Evolutionary conservation across 495 filamentous ascomycete species (phyloP), one percentile per base, ranked within the genome.

Genomic region (Aspergillus steynii): DNA sequence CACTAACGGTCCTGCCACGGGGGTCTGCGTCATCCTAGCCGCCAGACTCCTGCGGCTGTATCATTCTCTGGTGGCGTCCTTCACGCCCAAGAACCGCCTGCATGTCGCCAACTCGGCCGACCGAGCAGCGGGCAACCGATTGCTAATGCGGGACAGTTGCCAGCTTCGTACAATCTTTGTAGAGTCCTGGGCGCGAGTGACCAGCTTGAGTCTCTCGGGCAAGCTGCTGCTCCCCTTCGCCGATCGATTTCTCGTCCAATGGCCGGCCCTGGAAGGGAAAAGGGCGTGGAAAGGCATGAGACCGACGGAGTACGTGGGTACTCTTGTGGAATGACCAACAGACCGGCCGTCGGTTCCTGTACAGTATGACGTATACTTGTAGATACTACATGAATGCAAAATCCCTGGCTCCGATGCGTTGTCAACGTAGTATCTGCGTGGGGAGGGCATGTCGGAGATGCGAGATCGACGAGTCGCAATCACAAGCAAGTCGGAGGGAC

Each of bases 111-210:
- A 25, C 3, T 25, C 20, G n/a, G 48, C 48, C 15, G 25, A 29
- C 48, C 34, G 37, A 25, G 20, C n/a, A 31, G 29, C 29, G 45
- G 14, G 46, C 28, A 50, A 20, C 15, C 57, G 47, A 53, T 31
- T 52, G 32, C 61, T 42, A 5, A 55, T 32, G 7, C 37, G 59
- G 14, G 47, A 28, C 4, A 59, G 72, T 47, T 80, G 76, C 45
- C 82, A 81, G 68, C 84, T 93, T 67, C 83, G 86, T 49, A 88
- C 83, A 6, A 81, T 98, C 26, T 98, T 93, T 70, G 82, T 97
- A 14, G 95, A 99, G 82, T 92, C 87, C 29, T 98, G 92, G 88
- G 96, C 95, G 2, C 83, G 93, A 20, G 88, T 95, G 3, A 85
- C 78, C 58, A 86, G 81, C 9, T 69, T 96, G 66, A 97, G 94